Percentiles rank a stretch among this genome's conserved stretches.
phyloP scores from a whole-genome alignment of 2,329 filamentous ascomycete species.

The Clonostachys sp. region DNA sequence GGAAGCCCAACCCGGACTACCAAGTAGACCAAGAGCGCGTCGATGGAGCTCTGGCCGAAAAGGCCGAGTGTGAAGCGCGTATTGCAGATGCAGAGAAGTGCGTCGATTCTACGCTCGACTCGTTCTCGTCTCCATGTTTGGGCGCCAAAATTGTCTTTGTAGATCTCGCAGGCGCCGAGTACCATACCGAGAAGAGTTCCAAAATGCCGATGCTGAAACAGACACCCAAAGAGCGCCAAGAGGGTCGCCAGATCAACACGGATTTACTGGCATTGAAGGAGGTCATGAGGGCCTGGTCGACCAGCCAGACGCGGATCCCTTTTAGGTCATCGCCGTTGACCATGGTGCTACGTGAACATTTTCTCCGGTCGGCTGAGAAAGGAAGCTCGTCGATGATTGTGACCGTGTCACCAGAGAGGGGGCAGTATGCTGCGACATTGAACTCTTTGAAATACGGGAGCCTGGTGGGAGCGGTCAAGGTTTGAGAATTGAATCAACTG shows the following conservation, averaged over 20 bases:
- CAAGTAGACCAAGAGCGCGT: constrained; percentile 27
- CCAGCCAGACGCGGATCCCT: constrained; percentile 25
- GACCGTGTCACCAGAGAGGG: constrained; percentile 27
- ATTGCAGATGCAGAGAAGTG: constrained; percentile 25
- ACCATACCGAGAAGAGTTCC: constrained; percentile 20
- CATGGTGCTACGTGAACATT: constrained; percentile 33
- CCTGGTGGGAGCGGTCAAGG: constrained; percentile 19
- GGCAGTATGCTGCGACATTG: constrained; percentile 29
- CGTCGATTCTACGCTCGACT: constrained; percentile 14
- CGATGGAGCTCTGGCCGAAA: constrained; percentile 29
- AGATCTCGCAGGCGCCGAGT: constrained; percentile 38
- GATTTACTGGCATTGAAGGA: constrained; percentile 39
- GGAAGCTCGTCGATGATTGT: constrained; percentile 11
- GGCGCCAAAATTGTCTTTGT: constrained; percentile 37
- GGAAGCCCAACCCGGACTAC: constrained; percentile 23
- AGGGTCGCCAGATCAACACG: constrained; percentile 36
- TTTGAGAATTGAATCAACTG: background rate
- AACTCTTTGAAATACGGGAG: constrained; percentile 37
- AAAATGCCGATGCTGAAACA: constrained; percentile 21
- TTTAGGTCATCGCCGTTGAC: constrained; percentile 34
- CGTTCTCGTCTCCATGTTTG: constrained; percentile 17
- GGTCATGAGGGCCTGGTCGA: constrained; percentile 33
- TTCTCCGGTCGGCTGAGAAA: constrained; percentile 7
- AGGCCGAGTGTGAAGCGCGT: constrained; percentile 22
- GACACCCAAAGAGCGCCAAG: constrained; percentile 20